Base-by-base conservation (phyloP, 2,329 filamentous ascomycete genomes). In the Hortaea werneckii region DNA sequence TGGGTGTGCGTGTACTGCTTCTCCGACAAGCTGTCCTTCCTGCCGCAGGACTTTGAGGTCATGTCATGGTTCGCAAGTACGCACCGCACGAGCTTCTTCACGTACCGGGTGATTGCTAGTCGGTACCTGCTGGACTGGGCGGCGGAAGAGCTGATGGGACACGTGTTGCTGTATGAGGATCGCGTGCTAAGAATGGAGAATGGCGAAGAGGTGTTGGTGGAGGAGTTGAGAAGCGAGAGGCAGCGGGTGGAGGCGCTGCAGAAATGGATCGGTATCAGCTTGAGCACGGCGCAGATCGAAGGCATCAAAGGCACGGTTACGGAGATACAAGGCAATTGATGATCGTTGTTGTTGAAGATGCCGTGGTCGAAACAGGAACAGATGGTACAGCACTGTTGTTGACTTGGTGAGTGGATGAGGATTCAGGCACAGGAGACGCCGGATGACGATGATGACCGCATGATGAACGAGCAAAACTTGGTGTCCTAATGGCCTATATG, bases 1-100 rank as follows among this genome's bases (percentile, higher is more conserved):
- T 88, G 82, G 77, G 67, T 72, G 28, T 66, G 75, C 2, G 74
- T 72, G 46, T 86, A 85, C 61, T 76, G 73, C 49, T 87, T 87
- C 59, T 72, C 74, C 2, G 78, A 83, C 35, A 39, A 44, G 44
- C 64, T 74, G 26, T 81, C 85, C 60, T 84, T 82, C 60, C 58
- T 77, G 29, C 72, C 71, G 6, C 60, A 65, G 34, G 82, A 85
- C 61, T 85, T 79, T 54, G 70, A 69, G 28, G 65, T 81, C 1
- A 68, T 82, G 67, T 84, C 78, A 62, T 75, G 68, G 52, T 74
- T 59, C 39, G 76, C 75, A 1, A 77, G 74, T 52, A 70, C 69
- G 39, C 67, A 62, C 46, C 59, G 65, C 35, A 60, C 61, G 34
- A 76, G 70, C 49, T 76, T 71, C 58, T 82, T 83, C 59, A 76